Conservation (phyloP, 345 rosid genomes). For the Euphorbia lathyris region DNA sequence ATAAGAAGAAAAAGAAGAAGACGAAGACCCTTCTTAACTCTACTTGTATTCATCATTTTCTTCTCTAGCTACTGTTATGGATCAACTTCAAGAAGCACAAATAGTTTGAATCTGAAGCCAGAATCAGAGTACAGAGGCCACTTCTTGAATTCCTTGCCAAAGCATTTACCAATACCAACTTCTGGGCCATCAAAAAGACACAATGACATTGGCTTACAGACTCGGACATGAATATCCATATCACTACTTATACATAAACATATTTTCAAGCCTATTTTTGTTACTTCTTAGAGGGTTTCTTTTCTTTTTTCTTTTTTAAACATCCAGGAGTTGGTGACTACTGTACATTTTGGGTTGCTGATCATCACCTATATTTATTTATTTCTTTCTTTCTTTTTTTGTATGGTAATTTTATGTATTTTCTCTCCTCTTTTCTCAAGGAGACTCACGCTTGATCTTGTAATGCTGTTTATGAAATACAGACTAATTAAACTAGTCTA, state of each 20-base stretch:
- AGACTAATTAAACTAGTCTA: conserved; percentile 9
- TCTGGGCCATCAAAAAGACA: conserved; percentile 94
- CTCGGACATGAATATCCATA: no score
- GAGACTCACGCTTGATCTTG: conserved; percentile 7
- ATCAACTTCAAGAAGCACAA: conserved; percentile 56
- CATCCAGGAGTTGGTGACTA: conserved; percentile 13
- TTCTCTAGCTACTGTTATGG: conserved; percentile 36
- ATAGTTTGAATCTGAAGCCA: conserved; percentile 44
- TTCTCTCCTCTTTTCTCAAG: conserved; percentile 4
- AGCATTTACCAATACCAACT: conserved; percentile 73
- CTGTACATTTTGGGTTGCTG: conserved; percentile 15
- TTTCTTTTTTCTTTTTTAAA: neutral
- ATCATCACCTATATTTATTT: conserved; percentile 11
- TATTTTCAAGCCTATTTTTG: neutral
- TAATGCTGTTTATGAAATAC: conserved; percentile 1
- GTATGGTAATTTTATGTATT: neutral
- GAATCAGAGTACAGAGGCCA: conserved; percentile 39
- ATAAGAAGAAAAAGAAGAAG: conserved; percentile 34
- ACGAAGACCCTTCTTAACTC: conserved; percentile 26
- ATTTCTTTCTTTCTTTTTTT: neutral
- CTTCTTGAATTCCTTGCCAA: conserved; percentile 73
- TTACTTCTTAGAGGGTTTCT: neutral
- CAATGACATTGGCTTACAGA: conserved; percentile 73
- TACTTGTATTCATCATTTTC: conserved; percentile 23
- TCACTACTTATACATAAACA: no score